Evolutionary conservation across 2,329 filamentous ascomycete species (phyloP), one percentile per base, ranked within the genome.

Genomic region (Trichothecium sympodiale): DNA sequence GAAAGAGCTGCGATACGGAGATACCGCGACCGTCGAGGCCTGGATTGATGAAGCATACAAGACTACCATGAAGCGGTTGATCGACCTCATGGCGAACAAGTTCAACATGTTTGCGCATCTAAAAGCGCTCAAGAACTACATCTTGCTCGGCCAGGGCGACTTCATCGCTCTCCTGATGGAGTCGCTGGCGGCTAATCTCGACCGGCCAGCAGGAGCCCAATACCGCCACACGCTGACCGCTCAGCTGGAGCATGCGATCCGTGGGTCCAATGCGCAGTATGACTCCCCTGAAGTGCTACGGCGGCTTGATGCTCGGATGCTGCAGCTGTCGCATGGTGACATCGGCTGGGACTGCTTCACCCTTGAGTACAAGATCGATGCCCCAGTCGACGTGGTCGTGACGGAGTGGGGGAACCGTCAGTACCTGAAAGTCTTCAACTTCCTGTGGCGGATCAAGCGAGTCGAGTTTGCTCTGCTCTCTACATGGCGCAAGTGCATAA

Each of bases 321-420:
- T 98, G 29, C 89, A 96, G 60, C 72, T 96, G 5, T 93, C 83
- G 8, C 88, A 95, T 49, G 91, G 91, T 35, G 91, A 98, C 50
- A 96, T 95, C 36, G 91, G 91, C 34, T 98, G 91, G 91, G 91
- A 98, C 53, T 94, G 93, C 53, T 98, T 98, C 60, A 98, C 91
- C 0, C 75, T 98, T 8, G 93, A 98, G 56, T 98, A 98, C 63
- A 95, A 96, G 56, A 91, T 98, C 46, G 88, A 94, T 54, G 83
- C 89, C 2, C 91, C 91, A 1, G 84, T 95, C 17, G 91, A 98
- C 54, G 91, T 98, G 18, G 88, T 98, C 33, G 87, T 98, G 28
- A 96, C 89, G 1, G 86, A 93, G 29, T 95, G 88, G 76, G 88
- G 87, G 31, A 89, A 84, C 45, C 83, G 89, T 16, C 89, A 98